Base-by-base conservation (phyloP, 805 yeast genomes). In the Candida endomychidarum region DNA sequence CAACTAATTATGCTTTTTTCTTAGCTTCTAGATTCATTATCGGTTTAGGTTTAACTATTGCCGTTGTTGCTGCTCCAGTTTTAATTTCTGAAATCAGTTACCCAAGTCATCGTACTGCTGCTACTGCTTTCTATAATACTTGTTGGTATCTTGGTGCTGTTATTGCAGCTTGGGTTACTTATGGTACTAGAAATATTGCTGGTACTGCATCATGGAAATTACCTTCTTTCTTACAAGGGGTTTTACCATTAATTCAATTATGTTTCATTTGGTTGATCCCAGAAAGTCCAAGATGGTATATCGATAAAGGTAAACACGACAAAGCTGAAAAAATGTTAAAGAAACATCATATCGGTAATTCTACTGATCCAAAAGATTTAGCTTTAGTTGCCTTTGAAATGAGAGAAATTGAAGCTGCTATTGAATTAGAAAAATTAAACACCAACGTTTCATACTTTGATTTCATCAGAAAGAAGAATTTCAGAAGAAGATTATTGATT, bases 101-200 rank as follows among this genome's bases (percentile, higher is more conserved):
- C 48, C 81, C 81, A 20, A 48, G 57, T 12, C 72, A 67, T 37
- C 57, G 78, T 50, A 60, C 63, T 28, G 56, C 62, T 23, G 48
- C 61, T 30, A 70, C 77, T 20, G 47, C 77, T n/a, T 57, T 68
- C 40, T 77, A 66, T 58, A 77, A 76, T 54, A 65, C 71, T 15
- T 67, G 70, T 45, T 75, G 78, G 80, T 74, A 72, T 48, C 50
- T 74, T 26, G 81, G 81, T 33, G 77, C 78, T n/a, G 52, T 74
- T 40, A 53, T 76, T 34, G 75, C 80, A 6, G 74, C 77, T 19
- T 71, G 77, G 75, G 65, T 69, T 36, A 63, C 77, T 2, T 74
- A 62, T 47, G 81, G 79, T 51, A 63, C 77, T 12, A 54, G 64
- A 38, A 25, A 19, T 17, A 24, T 41, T 31, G 15, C 8, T 11